These are phyloP conservation scores for Colletotrichum chlorophyti DNA, from an alignment of 2,329 filamentous ascomycete species.

Conservation along the genomic window DNA sequence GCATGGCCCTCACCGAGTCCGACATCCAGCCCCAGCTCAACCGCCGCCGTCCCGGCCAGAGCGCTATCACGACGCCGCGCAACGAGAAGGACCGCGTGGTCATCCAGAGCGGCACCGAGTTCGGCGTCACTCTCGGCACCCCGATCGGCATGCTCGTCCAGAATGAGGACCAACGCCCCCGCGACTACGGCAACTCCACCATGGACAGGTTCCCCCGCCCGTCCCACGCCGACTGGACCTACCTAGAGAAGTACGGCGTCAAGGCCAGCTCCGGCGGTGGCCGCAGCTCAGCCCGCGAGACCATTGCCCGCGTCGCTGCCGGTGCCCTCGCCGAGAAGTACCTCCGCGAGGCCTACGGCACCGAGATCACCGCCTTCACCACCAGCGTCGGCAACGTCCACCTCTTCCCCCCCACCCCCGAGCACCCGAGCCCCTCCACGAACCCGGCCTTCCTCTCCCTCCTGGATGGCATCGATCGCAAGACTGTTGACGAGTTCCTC, in stretches of 20 bases:
- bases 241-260: constrained; percentile 95
- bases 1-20: constrained; percentile 81
- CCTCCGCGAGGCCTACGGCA: constrained; percentile 77
- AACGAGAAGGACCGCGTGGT: constrained; percentile 91
- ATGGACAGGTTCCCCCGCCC: constrained; percentile 93
- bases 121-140: constrained; percentile 87
- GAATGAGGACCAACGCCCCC: constrained; percentile 92
- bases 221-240: constrained; percentile 95
- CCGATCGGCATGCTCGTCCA: constrained; percentile 87
- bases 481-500: constrained; percentile 81
- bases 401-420: constrained; percentile 75
- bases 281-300: constrained; percentile 90
- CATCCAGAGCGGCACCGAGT: constrained; percentile 93
- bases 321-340: constrained; percentile 95
- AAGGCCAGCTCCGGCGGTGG: constrained; percentile 87
- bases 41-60: constrained; percentile 87
- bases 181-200: constrained; percentile 88
- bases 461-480: constrained; percentile 73
- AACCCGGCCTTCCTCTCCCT: constrained; percentile 83
- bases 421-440: constrained; percentile 71
- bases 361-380: constrained; percentile 92
- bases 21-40: constrained; percentile 97
- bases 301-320: constrained; percentile 90
- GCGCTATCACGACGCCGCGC: constrained; percentile 86
- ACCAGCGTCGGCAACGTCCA: constrained; percentile 82